Base-by-base conservation (phyloP, 257 asterid genomes). In the Solanum sparsipilum region DNA sequence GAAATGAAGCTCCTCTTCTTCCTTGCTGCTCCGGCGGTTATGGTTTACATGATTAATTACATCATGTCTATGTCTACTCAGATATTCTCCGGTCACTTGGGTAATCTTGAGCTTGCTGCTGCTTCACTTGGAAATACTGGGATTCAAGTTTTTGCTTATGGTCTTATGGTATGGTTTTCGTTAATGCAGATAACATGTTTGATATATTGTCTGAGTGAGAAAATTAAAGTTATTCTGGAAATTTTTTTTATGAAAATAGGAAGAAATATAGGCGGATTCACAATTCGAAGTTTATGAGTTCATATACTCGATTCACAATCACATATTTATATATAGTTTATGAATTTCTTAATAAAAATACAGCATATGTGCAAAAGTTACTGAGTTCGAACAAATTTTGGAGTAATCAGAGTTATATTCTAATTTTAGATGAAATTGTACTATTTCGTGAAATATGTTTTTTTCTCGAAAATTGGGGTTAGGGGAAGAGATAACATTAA, bases 21-120 rank as follows among this genome's bases (percentile, higher is more conserved):
- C 71, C 81, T 88, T 1, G 90, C 90, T 36, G 86, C 86, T 10
- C 90, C 90, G 2, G 90, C 90, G 13, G 90, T 88, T 9, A 32
- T 32, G 56, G 90, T 88, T 16, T 88, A 88, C 67, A 36, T 63
- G 82, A 75, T 84, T n/a, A 88, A 88, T 75, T 88, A 84, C 46
- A 4, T 88, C 39, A 85, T 88, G 90, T 74, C 85, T 18, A 74
- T 84, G 90, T 20, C 85, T 3, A 84, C 90, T 6, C 88, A 88
- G 35, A 88, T 88, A 31, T 73, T 88, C 31, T 84, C 90, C 16
- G 90, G 88, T 9, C 86, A 88, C 27, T 72, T 88, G 46, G 88
- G 88, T 27, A 88, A 88, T 76, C 90, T 88, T 44, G 88, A 88
- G 25, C 88, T 84, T 18, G 90, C 90, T 41, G 90, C 90, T 32